Conservation (phyloP, 306 rosid species). For the Inga laurina region DNA sequence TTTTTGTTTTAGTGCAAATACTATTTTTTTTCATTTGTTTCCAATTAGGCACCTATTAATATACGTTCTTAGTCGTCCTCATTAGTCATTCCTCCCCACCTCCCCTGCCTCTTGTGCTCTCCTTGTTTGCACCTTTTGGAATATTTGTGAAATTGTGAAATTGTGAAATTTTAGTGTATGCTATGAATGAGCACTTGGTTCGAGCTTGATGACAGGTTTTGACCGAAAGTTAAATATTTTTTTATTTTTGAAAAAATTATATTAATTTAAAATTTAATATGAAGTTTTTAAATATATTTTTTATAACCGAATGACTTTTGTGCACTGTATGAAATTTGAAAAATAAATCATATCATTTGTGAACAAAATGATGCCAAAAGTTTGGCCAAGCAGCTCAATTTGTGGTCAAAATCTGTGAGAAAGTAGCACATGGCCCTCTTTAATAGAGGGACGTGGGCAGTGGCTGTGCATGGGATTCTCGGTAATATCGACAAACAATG, state of each 20-base stretch:
- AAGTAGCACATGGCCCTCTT: neutral
- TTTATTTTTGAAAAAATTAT: neutral
- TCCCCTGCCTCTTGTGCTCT: neutral
- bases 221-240: neutral
- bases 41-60: conserved; percentile 23
- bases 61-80: neutral
- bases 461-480: neutral
- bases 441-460: neutral
- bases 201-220: neutral
- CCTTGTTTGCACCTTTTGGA: neutral
- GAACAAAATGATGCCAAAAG: neutral
- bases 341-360: neutral
- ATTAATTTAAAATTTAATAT: neutral
- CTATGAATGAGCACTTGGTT: neutral
- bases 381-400: neutral
- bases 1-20: conserved; percentile 40
- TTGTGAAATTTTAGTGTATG: neutral
- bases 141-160: conserved; percentile 5
- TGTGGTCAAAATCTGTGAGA: neutral
- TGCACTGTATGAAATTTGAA: neutral
- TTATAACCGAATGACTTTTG: neutral
- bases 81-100: neutral
- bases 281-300: neutral
- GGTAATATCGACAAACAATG: neutral
- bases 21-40: conserved; percentile 37